phyloP scores from a whole-genome alignment of 441 rosid species.

The Isatis lusitanica region DNA sequence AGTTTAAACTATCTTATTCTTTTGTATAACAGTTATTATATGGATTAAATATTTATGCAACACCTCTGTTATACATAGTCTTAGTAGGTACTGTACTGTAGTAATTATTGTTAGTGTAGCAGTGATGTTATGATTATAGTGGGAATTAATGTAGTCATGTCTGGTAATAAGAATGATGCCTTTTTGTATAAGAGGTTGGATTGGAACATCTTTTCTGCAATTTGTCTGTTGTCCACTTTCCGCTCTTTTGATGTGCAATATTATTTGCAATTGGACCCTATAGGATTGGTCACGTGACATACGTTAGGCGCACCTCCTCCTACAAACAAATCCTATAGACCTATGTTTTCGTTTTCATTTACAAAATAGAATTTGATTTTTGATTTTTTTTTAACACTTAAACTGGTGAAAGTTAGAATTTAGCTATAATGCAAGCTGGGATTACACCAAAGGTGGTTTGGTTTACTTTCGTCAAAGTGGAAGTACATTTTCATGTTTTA shows the following conservation, averaged over 20 bases:
- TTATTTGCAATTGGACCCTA: slow-evolving; percentile 15
- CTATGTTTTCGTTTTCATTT: not conserved
- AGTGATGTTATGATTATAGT: slow-evolving; percentile 21
- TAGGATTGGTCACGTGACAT: slow-evolving; percentile 16
- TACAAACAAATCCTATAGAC: slow-evolving; percentile 1
- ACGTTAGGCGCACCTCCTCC: slow-evolving; percentile 16
- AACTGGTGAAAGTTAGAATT: not conserved
- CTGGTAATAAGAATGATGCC: slow-evolving; percentile 20
- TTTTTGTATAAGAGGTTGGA: slow-evolving; percentile 10
- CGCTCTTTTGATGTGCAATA: slow-evolving; percentile 8
- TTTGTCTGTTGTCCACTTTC: slow-evolving; percentile 24
- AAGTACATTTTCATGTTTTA: not conserved
- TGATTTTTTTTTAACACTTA: not conserved
- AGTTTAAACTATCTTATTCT: too few relatives aligned
- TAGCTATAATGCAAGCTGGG: not conserved
- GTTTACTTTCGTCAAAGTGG: too few relatives aligned
- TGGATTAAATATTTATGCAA: too few relatives aligned
- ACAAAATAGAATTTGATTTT: not conserved
- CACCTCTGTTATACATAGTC: too few relatives aligned
- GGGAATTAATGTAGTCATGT: slow-evolving; percentile 30
- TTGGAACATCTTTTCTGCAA: slow-evolving; percentile 23
- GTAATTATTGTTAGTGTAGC: not conserved
- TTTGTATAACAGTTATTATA: too few relatives aligned
- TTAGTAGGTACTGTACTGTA: not conserved
- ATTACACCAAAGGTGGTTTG: too few relatives aligned